A percentile compares a stretch with the other conserved stretches of the same genome.
phyloP scores from a whole-genome alignment of 2,329 filamentous ascomycete species.

The Malbranchea cinnamomea region DNA sequence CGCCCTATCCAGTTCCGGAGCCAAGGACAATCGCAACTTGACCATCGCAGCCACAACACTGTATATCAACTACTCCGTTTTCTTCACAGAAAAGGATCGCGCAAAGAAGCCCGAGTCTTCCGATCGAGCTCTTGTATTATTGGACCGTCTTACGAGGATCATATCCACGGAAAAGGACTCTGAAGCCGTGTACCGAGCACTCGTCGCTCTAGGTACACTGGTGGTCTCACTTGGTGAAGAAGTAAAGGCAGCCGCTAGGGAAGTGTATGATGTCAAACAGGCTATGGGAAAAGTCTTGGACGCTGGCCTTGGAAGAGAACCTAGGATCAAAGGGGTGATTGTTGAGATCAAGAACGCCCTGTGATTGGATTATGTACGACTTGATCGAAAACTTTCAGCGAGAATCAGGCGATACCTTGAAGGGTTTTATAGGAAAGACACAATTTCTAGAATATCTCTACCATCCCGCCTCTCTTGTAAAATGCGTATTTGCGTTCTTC shows the following conservation, averaged over 20 bases:
- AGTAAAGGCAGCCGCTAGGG: slow-evolving; percentile 42
- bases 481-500: too few species aligned
- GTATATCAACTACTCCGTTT: slow-evolving; percentile 71
- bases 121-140: slow-evolving; percentile 36
- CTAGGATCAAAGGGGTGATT: slow-evolving; percentile 44
- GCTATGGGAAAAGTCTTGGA: slow-evolving; percentile 34
- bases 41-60: slow-evolving; percentile 69
- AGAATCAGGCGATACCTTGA: too few species aligned
- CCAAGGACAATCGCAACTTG: slow-evolving; percentile 56
- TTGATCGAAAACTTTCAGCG: too few species aligned
- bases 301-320: slow-evolving; percentile 39
- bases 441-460: too few species aligned
- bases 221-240: slow-evolving; percentile 43
- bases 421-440: not conserved
- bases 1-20: slow-evolving; percentile 38
- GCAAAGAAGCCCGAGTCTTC: slow-evolving; percentile 26
- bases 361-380: too few species aligned
- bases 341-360: slow-evolving; percentile 40
- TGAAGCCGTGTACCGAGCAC: slow-evolving; percentile 67
- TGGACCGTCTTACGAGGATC: slow-evolving; percentile 48
- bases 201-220: slow-evolving; percentile 73
- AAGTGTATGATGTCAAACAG: slow-evolving; percentile 38
- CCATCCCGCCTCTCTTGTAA: too few species aligned
- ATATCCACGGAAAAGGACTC: slow-evolving; percentile 55
- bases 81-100: slow-evolving; percentile 40